Evolutionary conservation across 805 yeast species (phyloP), one percentile per base, ranked within the genome.

Genomic region (Metschnikowia cubensis): DNA sequence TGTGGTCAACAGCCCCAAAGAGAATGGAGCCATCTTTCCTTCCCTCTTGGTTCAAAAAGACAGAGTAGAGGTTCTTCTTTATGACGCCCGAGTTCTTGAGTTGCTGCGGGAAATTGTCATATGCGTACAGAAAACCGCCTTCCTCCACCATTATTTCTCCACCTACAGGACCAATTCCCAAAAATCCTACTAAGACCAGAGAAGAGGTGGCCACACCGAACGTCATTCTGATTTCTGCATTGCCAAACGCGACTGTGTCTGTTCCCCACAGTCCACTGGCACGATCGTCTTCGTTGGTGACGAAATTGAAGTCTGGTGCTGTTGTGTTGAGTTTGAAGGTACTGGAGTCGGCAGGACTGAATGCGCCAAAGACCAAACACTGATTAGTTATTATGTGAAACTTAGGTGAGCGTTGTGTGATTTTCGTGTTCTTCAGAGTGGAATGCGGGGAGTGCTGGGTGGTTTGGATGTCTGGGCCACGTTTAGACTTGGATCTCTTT

Each of bases 151-250:
- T 72, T 64, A 89, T 96, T 47, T 87, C 73, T 14, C 82, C 86
- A 11, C 4, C 2, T 3, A 80, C 68, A 44, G 85, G 71, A 8
- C 94, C 92, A 54, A 87, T 80, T 22, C 91, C 90, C 41, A 87
- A 66, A 25, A 87, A 91, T 47, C 95, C 92, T 51, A 76, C 67
- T 6, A 81, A 65, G 3, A 90, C 81, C 53, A 82, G 80, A 2
- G 88, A 79, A 31, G 65, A 63, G 59, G 81, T 81, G 2, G 87
- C 94, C 20, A 89, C 81, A 1, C 95, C 97, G 6, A 32, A 32
- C 34, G 8, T 11, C n/a, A 11, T 11, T 13, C n/a, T 4, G n/a
- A 32, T 6, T 11, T 32, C 6, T 3, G 13, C 4, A 65, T 89
- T 78, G 4, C 89, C 80, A 22, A 86, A 68, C 49, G 72, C 68